These are phyloP conservation scores for Penicillium egyptiacum DNA, from an alignment of 495 filamentous ascomycete genomes.

Conservation along the genomic window DNA sequence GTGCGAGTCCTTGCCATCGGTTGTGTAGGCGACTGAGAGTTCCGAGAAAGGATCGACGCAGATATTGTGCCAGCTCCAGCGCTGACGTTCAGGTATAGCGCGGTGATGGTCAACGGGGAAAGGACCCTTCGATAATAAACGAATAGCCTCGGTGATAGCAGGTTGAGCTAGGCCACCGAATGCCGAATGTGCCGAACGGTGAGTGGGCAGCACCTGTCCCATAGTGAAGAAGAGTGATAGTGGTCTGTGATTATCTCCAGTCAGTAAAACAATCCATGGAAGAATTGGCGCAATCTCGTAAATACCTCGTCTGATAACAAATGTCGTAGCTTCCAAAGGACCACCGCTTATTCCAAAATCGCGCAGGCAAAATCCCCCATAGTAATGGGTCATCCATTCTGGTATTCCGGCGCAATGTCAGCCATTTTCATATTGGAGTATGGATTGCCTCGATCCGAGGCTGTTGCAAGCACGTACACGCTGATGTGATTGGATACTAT, in stretches of 20 bases:
- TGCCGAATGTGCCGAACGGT: slow-evolving; percentile 71
- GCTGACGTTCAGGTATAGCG: slow-evolving; percentile 36
- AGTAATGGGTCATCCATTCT: slow-evolving; percentile 93
- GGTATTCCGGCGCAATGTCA: slow-evolving; percentile 31
- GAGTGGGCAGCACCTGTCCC: slow-evolving; percentile 88
- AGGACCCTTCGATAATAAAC: slow-evolving; percentile 70
- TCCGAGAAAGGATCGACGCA: slow-evolving; percentile 52
- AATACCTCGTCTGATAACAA: slow-evolving; percentile 58
- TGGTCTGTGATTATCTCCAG: slow-evolving; percentile 37
- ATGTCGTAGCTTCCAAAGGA: slow-evolving; percentile 89
- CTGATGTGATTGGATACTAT: slow-evolving; percentile 92
- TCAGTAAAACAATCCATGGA: slow-evolving; percentile 22
- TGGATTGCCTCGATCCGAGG: slow-evolving; percentile 13
- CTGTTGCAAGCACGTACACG: slow-evolving; percentile 70
- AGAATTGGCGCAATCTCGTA: background rate
- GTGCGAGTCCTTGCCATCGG: slow-evolving; percentile 57
- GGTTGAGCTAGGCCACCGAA: slow-evolving; percentile 80
- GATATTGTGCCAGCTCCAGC: slow-evolving; percentile 43
- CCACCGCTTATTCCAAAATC: slow-evolving; percentile 79
- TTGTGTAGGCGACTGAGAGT: slow-evolving; percentile 47
- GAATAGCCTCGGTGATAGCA: slow-evolving; percentile 80
- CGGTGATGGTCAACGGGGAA: slow-evolving; percentile 43
- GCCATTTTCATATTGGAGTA: slow-evolving; percentile 19
- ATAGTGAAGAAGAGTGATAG: slow-evolving; percentile 72
- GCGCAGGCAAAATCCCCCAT: slow-evolving; percentile 81